These are phyloP conservation scores for Globisporangium solare DNA, from an alignment of 352 stramenopile genomes.

Conservation along the genomic window DNA sequence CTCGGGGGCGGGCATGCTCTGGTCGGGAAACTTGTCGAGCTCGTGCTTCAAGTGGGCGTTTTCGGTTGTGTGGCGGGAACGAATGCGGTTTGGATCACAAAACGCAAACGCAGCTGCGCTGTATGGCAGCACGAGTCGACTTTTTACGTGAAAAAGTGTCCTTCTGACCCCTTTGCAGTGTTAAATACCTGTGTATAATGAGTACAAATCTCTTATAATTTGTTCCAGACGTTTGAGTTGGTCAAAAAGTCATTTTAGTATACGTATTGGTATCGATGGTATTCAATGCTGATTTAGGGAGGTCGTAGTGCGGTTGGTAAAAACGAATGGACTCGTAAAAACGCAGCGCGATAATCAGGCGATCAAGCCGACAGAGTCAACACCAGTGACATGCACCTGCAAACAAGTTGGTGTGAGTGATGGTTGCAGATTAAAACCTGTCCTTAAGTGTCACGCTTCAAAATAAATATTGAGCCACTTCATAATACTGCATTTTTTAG, in stretches of 20 bases:
- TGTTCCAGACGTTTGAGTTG: too few relatives aligned
- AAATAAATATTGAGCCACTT: too few relatives aligned
- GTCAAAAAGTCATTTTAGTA: too few relatives aligned
- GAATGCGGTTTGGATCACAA: neutral
- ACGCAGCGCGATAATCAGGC: neutral
- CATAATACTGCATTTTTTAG: too few relatives aligned
- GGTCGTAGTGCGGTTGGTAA: neutral
- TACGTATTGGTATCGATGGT: too few relatives aligned
- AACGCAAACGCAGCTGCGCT: neutral
- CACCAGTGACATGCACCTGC: neutral
- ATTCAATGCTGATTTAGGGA: too few relatives aligned
- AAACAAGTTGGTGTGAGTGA: neutral
- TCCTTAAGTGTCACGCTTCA: too few relatives aligned
- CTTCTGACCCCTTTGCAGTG: neutral
- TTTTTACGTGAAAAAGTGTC: conserved; percentile 4
- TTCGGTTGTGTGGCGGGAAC: neutral
- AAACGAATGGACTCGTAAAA: neutral
- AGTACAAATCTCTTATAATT: too few relatives aligned
- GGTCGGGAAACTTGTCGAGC: neutral
- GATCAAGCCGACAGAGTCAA: neutral
- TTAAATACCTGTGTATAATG: too few relatives aligned
- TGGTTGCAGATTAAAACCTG: too few relatives aligned
- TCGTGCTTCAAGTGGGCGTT: conserved; percentile 11
- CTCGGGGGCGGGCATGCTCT: conserved; percentile 38
- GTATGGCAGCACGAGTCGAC: neutral